Percentiles rank a stretch among this genome's conserved stretches.
Conservation (phyloP, 1,139 yeast genomes). For the Oligophagozyma castellii region DNA sequence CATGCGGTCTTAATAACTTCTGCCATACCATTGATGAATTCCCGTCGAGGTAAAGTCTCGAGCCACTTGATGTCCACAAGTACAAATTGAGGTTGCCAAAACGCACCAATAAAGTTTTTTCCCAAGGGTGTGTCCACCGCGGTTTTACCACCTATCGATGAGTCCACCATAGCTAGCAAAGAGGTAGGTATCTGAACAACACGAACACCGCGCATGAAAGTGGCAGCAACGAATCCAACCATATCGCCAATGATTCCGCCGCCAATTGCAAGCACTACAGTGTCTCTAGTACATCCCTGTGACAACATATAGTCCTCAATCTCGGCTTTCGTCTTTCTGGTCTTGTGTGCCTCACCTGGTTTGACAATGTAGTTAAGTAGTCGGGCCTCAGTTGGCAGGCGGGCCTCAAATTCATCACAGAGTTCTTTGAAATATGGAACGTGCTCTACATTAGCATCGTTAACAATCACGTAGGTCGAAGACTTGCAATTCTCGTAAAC, state of each 20-base stretch:
- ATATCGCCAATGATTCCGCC: slow-evolving; percentile 99
- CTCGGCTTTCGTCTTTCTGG: slow-evolving; percentile 76
- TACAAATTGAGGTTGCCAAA: slow-evolving; percentile 89
- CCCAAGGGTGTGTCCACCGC: slow-evolving; percentile 98
- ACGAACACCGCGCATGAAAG: slow-evolving; percentile 97
- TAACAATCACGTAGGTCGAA: slow-evolving; percentile 82
- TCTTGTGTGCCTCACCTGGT: slow-evolving; percentile 92
- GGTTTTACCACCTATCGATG: slow-evolving; percentile 96
- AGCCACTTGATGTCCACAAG: slow-evolving; percentile 82
- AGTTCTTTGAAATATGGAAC: slow-evolving; percentile 44
- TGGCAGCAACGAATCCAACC: slow-evolving; percentile 98
- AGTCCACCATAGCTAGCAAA: slow-evolving; percentile 91
- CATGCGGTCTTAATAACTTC: slow-evolving; percentile 98
- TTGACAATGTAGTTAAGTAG: slow-evolving; percentile 61
- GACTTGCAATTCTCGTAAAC: slow-evolving; percentile 52
- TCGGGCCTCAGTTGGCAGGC: slow-evolving; percentile 39
- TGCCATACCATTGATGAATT: slow-evolving; percentile 96
- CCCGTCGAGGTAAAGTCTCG: slow-evolving; percentile 81
- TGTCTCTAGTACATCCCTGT: slow-evolving; percentile 93
- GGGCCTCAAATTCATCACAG: slow-evolving; percentile 25
- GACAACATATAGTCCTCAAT: slow-evolving; percentile 80
- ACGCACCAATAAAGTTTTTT: slow-evolving; percentile 91
- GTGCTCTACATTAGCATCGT: slow-evolving; percentile 69
- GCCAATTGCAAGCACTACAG: slow-evolving; percentile 88
- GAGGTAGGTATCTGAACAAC: slow-evolving; percentile 92